These are phyloP conservation scores for Brettanomyces custersianus DNA, from an alignment of 805 yeast genomes.

Conservation along the genomic window DNA sequence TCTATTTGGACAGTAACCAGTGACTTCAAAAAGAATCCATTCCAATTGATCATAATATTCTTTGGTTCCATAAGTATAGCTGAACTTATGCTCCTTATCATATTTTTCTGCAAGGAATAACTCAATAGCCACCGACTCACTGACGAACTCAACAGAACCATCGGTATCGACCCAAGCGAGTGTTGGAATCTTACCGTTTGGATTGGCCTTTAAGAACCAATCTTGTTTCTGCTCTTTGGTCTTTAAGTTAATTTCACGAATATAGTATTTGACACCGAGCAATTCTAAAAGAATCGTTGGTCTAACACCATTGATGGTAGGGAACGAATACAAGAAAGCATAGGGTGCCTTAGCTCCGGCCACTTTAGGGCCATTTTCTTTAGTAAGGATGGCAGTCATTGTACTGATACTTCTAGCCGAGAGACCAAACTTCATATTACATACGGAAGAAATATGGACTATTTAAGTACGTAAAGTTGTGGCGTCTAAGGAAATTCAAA, in stretches of 20 bases:
- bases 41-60: conserved; percentile 45
- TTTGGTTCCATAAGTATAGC: conserved; percentile 29
- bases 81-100: conserved; percentile 42
- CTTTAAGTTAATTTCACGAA: conserved; percentile 31
- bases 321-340: conserved; percentile 31
- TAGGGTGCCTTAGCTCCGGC: conserved; percentile 26
- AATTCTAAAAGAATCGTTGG: conserved; percentile 32
- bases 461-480: too few species aligned
- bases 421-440: too few species aligned
- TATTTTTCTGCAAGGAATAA: conserved; percentile 51
- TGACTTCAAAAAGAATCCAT: conserved; percentile 48
- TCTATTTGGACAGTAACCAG: conserved; percentile 53
- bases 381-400: not conserved
- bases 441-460: too few species aligned
- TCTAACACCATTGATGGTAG: conserved; percentile 39
- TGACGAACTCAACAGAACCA: conserved; percentile 35
- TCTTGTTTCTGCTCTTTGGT: conserved; percentile 42
- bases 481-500: too few species aligned
- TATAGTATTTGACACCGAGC: conserved; percentile 33
- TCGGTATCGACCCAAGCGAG: conserved; percentile 31
- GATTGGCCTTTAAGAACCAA: conserved; percentile 48
- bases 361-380: not conserved
- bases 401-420: too few species aligned
- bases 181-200: conserved; percentile 58
- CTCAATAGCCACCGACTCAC: conserved; percentile 57